These are phyloP conservation scores for Sordariomycetes sp. DNA, from an alignment of 2,329 filamentous ascomycete species.

Conservation along the genomic window DNA sequence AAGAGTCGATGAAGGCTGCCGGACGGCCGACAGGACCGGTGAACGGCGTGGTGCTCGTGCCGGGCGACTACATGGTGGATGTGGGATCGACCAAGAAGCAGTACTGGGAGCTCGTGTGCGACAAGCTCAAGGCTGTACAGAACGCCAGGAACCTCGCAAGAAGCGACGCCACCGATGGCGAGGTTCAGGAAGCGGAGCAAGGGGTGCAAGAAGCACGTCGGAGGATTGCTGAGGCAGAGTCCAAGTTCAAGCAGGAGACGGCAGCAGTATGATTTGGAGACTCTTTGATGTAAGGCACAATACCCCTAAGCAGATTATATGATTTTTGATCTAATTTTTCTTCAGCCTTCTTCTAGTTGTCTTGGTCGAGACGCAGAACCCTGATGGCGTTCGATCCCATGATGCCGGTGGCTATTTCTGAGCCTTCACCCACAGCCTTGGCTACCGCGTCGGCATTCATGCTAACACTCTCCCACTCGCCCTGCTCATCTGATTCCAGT, in stretches of 20 bases:
- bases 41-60: slow-evolving; percentile 24
- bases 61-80: slow-evolving; percentile 22
- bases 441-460: slow-evolving; percentile 42
- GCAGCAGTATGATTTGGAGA: slow-evolving; percentile 8
- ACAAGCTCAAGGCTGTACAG: slow-evolving; percentile 29
- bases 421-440: slow-evolving; percentile 36
- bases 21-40: slow-evolving; percentile 14
- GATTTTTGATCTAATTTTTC: neutral
- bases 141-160: slow-evolving; percentile 20
- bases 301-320: no score
- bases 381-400: slow-evolving; percentile 51
- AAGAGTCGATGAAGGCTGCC: slow-evolving; percentile 20
- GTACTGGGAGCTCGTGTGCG: slow-evolving; percentile 31
- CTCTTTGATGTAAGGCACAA: no score
- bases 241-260: slow-evolving; percentile 21
- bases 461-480: slow-evolving; percentile 61
- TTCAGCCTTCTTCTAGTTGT: neutral
- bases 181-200: slow-evolving; percentile 18
- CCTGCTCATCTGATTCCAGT: slow-evolving; percentile 49
- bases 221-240: slow-evolving; percentile 26
- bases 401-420: slow-evolving; percentile 37
- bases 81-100: slow-evolving; percentile 18
- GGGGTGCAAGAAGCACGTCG: slow-evolving; percentile 18
- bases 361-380: slow-evolving; percentile 29
- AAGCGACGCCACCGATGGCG: slow-evolving; percentile 12